Base-by-base conservation (phyloP, 2,329 filamentous ascomycete species). In the Monilinia fructigena region DNA sequence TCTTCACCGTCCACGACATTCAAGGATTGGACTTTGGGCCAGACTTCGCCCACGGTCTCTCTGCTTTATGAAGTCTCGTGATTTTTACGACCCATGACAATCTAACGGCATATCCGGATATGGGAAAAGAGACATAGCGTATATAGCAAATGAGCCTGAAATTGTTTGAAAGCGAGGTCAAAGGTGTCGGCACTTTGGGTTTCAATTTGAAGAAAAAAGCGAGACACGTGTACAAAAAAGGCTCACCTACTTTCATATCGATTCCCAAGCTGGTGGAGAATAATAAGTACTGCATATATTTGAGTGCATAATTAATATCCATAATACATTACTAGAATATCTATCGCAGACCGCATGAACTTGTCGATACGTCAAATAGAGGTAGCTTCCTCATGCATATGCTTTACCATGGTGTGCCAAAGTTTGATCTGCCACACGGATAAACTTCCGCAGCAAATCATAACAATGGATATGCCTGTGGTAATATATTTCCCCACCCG, bases 161-260 rank as follows among this genome's bases (percentile, higher is more conserved):
- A 14, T 26, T 52, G 50, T 38, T 40, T 61, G 58, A 8, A 40
- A 31, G 20, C 42, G 28, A 50, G 16, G 20, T 38, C 18, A 20
- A 26, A 20, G 12, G 58, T 26, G 38, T 40, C 14, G 45, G 47
- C 58, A 38, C 8, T 35, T 61, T 50, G 7, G 45, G 45, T 26
- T 50, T 50, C 45, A 26, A 61, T 40, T 26, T 23, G 45, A 26
- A 38, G n/a, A n/a, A 38, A 48, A 61, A 61, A 26, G 58, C 31
- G 31, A 61, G 58, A 61, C 58, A 61, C 58, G 58, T 61, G 58
- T 61, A 61, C 58, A 61, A 50, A 61, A 48, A 61, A 48, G 45
- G n/a, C 7, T 61, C 58, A 61, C 58, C 58, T 61, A 61, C 58
- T 61, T 50, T 50, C 45, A 26, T 52, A 40, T 50, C n/a, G 3